Evolutionary conservation across 179 eudicot genomes (phyloP).

Genomic region (Carnegiea gigantea): DNA sequence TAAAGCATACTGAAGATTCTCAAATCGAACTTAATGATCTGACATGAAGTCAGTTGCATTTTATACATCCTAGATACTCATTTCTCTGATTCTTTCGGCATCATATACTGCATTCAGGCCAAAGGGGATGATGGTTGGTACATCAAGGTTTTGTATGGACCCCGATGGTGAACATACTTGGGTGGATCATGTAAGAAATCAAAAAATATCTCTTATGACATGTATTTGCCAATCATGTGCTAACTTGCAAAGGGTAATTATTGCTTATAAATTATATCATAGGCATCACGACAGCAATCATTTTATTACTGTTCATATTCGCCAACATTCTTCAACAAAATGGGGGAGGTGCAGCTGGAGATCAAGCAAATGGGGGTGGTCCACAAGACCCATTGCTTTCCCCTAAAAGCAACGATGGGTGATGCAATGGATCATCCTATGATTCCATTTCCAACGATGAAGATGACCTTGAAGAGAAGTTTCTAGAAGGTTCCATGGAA

Average conservation of each 20-base stretch:
- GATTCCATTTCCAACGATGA: conserved; percentile 60
- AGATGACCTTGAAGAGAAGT: conserved; percentile 44
- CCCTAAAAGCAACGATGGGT: conserved; percentile 51
- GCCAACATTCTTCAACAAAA: conserved; percentile 29
- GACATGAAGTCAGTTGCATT: too few relatives aligned
- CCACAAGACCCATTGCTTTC: conserved; percentile 62
- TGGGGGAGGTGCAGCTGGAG: conserved; percentile 18
- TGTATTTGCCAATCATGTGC: not conserved
- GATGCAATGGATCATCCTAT: conserved; percentile 67
- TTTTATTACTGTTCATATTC: conserved; percentile 34
- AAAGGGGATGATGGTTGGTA: conserved; percentile 39
- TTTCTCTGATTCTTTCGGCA: too few relatives aligned
- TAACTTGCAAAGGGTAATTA: too few relatives aligned
- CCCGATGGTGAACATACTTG: conserved; percentile 62
- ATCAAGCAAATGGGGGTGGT: conserved; percentile 22
- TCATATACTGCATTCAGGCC: conserved; percentile 20
- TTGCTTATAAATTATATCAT: not conserved
- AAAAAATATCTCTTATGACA: not conserved
- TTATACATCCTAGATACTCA: too few relatives aligned
- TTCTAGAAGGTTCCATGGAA: conserved; percentile 26
- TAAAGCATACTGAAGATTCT: too few relatives aligned
- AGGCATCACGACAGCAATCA: conserved; percentile 51
- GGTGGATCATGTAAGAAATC: conserved; percentile 52
- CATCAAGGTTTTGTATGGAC: conserved; percentile 65
- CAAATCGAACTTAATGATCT: too few relatives aligned